Base-by-base conservation (phyloP, 148 eudicot genomes). In the Rhododendron williamsianum region DNA sequence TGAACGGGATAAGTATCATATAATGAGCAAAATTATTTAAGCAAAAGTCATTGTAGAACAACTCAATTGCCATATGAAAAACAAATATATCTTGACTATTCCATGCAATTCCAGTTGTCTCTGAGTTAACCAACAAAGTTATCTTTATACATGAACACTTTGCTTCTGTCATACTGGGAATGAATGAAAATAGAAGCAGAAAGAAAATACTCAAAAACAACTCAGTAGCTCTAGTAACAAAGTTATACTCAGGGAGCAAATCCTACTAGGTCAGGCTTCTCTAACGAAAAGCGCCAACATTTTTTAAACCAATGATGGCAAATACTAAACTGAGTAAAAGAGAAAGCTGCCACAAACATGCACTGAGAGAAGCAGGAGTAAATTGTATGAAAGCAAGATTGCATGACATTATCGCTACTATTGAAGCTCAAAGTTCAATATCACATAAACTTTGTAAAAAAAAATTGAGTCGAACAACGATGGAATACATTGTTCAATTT, bases 341-440 rank as follows among this genome's bases (percentile, higher is more conserved):
- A 13, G 67, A 35, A 84, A 76, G 78, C 85, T 51, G 71, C 79
- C 72, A 16, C 63, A 74, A 84, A 74, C 51, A 84, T 36, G 65
- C 85, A 84, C 85, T 46, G 16, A 83, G n/a, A 36, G 65, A 58
- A 83, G 77, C n/a, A 65, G 65, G 63, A 43, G 9, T 71, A 74
- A 71, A 83, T 43, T 19, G 77, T 49, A 49, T 48, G 63, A 49
- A 82, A 83, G 15, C 35, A 69, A 33, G 18, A 9, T 46, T 49
- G 23, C 21, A n/a, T 16, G 27, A 45, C 38, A 71, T 27, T 51
- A 46, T 33, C 19, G 36, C 54, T 58, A 63, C 67, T 19, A n/a
- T 82, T 82, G 35, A 25, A 67, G 33, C 73, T 30, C 43, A 16
- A 33, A 72, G 77, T 72, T 15, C 78, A 73, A 73, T 73, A 73